These are phyloP conservation scores for Linnemannia elongata DNA, from an alignment of 192 early-diverging fungal species.

Conservation along the genomic window DNA sequence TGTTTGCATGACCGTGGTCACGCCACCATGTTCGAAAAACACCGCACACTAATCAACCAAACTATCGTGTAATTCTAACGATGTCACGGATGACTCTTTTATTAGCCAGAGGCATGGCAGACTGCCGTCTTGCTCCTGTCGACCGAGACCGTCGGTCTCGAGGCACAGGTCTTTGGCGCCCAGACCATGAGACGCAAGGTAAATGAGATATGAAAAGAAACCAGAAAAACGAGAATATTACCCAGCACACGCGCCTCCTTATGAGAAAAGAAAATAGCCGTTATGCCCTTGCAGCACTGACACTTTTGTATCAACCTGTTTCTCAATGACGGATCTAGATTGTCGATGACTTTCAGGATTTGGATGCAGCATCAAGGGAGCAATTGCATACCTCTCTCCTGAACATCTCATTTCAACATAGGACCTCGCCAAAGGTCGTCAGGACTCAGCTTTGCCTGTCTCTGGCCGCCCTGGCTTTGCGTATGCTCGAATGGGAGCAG, in stretches of 20 bases:
- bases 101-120: constrained; percentile 88
- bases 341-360: constrained; percentile 82
- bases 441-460: constrained; percentile 86
- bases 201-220: neutral
- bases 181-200: constrained; percentile 95
- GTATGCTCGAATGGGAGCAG: constrained; percentile 84
- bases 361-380: constrained; percentile 71
- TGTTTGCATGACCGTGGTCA: neutral
- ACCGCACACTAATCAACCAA: neutral
- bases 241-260: neutral
- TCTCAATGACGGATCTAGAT: constrained; percentile 63
- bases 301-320: neutral
- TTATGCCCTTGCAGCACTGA: neutral
- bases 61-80: neutral
- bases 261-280: neutral
- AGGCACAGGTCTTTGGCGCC: constrained; percentile 88
- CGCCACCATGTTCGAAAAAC: neutral
- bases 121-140: constrained; percentile 81
- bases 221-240: neutral
- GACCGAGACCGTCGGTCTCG: constrained; percentile 63
- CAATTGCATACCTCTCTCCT: constrained; percentile 87
- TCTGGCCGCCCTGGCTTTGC: constrained; percentile 87
- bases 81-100: neutral
- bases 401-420: constrained; percentile 69
- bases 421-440: constrained; percentile 72